A percentile compares a stretch with the other conserved stretches of the same genome.
These are phyloP conservation scores for Pseudogymnoascus sp. DNA, from an alignment of 2,329 filamentous ascomycete species.

Conservation along the genomic window DNA sequence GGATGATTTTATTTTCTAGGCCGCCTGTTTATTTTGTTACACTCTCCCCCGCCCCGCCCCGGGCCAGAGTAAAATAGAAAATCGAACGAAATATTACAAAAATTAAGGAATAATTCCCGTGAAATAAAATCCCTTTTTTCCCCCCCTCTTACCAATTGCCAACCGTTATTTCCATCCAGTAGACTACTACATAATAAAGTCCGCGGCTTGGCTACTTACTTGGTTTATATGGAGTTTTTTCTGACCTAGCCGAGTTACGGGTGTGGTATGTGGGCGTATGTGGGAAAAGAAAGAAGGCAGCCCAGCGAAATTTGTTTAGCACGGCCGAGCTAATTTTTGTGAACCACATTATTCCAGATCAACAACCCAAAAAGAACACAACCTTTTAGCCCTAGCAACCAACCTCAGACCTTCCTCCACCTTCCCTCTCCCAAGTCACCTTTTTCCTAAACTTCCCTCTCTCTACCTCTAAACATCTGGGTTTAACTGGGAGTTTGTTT, in stretches of 20 bases:
- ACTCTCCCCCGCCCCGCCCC: no score
- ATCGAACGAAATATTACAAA: no score
- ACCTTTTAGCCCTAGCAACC: constrained; percentile 1
- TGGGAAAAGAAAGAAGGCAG: neutral
- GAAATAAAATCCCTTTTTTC: no score
- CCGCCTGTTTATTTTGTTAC: no score
- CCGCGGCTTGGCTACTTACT: no score
- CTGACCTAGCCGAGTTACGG: neutral
- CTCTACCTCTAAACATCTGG: neutral
- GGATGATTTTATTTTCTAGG: neutral
- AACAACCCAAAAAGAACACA: neutral
- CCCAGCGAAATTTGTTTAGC: neutral
- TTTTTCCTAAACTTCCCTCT: neutral
- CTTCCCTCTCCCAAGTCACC: neutral
- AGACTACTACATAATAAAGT: no score
- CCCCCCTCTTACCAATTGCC: no score
- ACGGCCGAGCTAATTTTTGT: neutral
- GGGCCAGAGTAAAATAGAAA: neutral
- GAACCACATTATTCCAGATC: neutral
- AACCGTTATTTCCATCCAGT: no score
- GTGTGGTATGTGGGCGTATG: neutral
- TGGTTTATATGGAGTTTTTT: neutral
- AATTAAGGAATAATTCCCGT: no score
- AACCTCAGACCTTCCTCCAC: neutral
- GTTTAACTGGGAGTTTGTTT: neutral